Conservation (phyloP, 2,329 filamentous ascomycete genomes). For the Aureobasidium uvarum region DNA sequence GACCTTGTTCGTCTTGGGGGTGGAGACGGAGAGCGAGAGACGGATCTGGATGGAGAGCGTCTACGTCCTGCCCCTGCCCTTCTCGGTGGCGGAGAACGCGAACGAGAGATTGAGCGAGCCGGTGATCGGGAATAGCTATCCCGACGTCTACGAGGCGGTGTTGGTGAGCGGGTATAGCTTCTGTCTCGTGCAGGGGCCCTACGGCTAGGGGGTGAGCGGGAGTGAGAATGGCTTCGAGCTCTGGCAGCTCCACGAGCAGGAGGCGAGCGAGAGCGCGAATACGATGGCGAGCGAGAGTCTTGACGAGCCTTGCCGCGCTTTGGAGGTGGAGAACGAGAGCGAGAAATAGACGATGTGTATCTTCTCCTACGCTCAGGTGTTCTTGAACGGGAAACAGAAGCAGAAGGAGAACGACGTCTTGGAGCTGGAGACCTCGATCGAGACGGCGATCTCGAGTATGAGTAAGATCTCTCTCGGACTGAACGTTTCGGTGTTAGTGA, state of each 20-base stretch:
- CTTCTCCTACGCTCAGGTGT: constrained; percentile 34
- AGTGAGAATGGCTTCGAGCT: constrained; percentile 30
- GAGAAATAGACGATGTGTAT: constrained; percentile 29
- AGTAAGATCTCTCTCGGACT: constrained; percentile 25
- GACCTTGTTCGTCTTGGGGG: constrained; percentile 26
- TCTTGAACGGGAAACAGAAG: constrained; percentile 33
- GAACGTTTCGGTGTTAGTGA: constrained; percentile 36
- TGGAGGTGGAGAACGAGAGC: constrained; percentile 31
- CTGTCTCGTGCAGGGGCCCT: constrained; percentile 17
- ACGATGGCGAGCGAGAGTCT: constrained; percentile 28
- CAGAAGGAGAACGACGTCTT: constrained; percentile 26
- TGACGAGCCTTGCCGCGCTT: constrained; percentile 30
- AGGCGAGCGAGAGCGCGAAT: constrained; percentile 31
- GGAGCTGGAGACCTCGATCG: constrained; percentile 27
- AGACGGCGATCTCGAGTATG: constrained; percentile 27
- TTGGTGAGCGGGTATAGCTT: constrained; percentile 25
- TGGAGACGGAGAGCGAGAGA: constrained; percentile 25
- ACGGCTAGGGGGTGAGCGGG: constrained; percentile 28
- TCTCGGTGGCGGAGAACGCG: constrained; percentile 20
- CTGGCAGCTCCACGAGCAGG: constrained; percentile 30
- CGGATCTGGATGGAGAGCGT: constrained; percentile 23
- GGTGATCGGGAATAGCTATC: constrained; percentile 12
- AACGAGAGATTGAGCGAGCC: background rate
- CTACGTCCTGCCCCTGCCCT: constrained; percentile 23
- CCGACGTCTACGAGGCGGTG: constrained; percentile 21